These are phyloP conservation scores for Rosa rugosa DNA, from an alignment of 306 rosid species.

Conservation along the genomic window DNA sequence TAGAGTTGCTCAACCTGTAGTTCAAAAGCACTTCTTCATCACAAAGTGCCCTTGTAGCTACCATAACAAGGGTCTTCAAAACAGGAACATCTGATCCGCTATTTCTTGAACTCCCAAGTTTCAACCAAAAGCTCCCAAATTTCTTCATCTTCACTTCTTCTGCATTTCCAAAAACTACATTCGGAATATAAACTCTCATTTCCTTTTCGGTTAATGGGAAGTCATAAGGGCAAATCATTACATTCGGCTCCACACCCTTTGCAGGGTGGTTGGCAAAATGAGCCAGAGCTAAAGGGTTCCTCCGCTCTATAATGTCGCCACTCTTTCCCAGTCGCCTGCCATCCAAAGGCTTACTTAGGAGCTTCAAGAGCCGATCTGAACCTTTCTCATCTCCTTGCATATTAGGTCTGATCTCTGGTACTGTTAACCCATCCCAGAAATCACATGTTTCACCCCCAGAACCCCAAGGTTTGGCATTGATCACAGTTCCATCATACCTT, in stretches of 20 bases:
- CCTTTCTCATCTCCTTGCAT: slow-evolving; percentile 50
- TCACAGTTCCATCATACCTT: slow-evolving; percentile 77
- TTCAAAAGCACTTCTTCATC: slow-evolving; percentile 83
- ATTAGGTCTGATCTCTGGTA: slow-evolving; percentile 27
- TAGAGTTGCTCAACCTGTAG: slow-evolving; percentile 84
- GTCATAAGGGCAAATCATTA: slow-evolving; percentile 91
- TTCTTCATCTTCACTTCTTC: slow-evolving; percentile 71
- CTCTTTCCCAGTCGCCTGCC: slow-evolving; percentile 35
- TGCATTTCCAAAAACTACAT: slow-evolving; percentile 58
- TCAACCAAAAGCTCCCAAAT: slow-evolving; percentile 88
- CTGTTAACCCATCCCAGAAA: slow-evolving; percentile 52
- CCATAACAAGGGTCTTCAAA: slow-evolving; percentile 66
- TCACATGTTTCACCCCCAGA: slow-evolving; percentile 62
- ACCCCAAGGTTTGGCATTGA: slow-evolving; percentile 89
- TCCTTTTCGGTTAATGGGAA: slow-evolving; percentile 70
- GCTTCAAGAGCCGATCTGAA: slow-evolving; percentile 64
- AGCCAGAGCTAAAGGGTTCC: slow-evolving; percentile 88
- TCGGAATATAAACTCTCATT: slow-evolving; percentile 79
- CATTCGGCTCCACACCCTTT: slow-evolving; percentile 73
- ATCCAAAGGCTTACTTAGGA: slow-evolving; percentile 78
- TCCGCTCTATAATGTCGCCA: slow-evolving; percentile 61
- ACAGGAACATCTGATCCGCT: slow-evolving; percentile 48
- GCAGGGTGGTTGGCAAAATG: slow-evolving; percentile 92
- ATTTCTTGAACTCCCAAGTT: slow-evolving; percentile 50
- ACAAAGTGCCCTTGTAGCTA: slow-evolving; percentile 69